Evolutionary conservation across 345 rosid species (phyloP).

Genomic region (Aquilaria malaccensis): DNA sequence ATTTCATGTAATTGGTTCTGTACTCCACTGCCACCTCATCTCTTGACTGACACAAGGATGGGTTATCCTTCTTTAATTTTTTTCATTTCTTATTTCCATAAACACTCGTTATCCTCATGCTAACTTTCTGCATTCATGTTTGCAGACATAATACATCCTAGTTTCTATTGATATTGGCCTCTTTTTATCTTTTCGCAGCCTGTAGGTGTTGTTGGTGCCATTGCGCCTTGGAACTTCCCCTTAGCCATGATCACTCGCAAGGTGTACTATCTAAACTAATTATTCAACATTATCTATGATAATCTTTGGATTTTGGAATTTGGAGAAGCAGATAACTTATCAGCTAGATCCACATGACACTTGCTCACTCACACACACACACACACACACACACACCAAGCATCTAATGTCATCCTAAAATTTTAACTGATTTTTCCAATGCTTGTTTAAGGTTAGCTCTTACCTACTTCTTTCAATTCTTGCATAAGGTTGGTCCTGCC

Average conservation of each 20-base stretch:
- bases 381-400: too few relatives aligned
- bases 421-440: neutral
- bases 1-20: too few relatives aligned
- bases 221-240: constrained; percentile 98
- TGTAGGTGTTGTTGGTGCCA: constrained; percentile 92
- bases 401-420: neutral
- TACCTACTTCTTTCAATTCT: constrained; percentile 16
- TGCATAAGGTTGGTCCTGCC: constrained; percentile 88
- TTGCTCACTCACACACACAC: too few relatives aligned
- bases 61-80: neutral
- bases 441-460: constrained; percentile 6
- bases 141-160: neutral
- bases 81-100: neutral
- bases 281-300: neutral
- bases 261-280: constrained; percentile 28
- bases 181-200: constrained; percentile 45
- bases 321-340: too few relatives aligned
- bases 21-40: too few relatives aligned
- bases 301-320: too few relatives aligned
- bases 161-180: constrained; percentile 3
- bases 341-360: too few relatives aligned
- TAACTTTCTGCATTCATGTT: neutral
- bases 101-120: neutral
- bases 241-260: constrained; percentile 98
- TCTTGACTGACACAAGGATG: too few relatives aligned